Base-by-base conservation (phyloP, 257 asterid species). In the Lantana camara region DNA sequence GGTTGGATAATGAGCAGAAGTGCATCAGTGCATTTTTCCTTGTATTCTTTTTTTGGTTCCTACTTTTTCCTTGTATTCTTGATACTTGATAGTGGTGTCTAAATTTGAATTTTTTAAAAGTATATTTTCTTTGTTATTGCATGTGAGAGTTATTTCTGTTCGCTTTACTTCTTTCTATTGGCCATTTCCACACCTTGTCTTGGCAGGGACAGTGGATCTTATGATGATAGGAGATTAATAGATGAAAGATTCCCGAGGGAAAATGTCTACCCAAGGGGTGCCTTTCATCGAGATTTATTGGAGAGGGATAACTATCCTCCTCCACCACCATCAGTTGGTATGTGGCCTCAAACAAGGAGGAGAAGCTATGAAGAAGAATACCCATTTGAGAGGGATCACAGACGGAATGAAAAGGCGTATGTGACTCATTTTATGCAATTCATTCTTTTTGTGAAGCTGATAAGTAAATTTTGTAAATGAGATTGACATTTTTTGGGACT, bases 201-300 rank as follows among this genome's bases (percentile, higher is more conserved):
- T 81, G 73, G 83, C 90, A 90, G 99, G 90, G 88, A 71, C 79
- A 86, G 82, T 82, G 96, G 86, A 70, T 79, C 97, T 37, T 86
- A 84, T 77, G 96, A 88, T 76, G 95, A 79, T 75, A 83, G 97
- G 95, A 87, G 97, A 77, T 90, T 76, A 83, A 48, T 84, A 57
- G 99, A 89, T 75, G 99, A 87, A 72, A 84, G 99, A 80, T 81
- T 79, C 83, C 67, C 95, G 24, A 88, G 99, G 81, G 99, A 89
- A 44, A 75, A 78, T 85, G 79, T 68, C 66, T 81, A 86, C 69
- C 80, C 90, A 20, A 83, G 92, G 78, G 91, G 85, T 57, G 73
- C 81, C 73, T 84, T 85, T 78, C 94, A 78, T 66, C 84, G 89
- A 48, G 96, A 93, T 62, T 70, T 79, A 37, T 60, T 79, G 87